These are phyloP conservation scores for Coemansia sp. DNA, from an alignment of 192 early-diverging fungal species.

Conservation along the genomic window DNA sequence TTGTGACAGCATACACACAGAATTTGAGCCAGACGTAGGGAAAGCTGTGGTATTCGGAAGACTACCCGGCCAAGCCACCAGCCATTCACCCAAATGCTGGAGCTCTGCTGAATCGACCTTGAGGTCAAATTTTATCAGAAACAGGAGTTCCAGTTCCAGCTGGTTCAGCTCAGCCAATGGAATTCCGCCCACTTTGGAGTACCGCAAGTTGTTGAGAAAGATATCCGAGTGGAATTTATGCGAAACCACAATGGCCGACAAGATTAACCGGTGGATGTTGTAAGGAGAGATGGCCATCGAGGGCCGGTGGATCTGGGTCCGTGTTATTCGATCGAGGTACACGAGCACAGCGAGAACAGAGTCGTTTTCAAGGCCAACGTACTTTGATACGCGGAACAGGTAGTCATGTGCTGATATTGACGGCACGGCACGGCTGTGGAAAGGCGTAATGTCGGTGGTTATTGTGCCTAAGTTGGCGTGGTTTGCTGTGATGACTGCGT, in stretches of 20 bases:
- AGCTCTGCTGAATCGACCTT: slow-evolving; percentile 63
- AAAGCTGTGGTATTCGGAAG: neutral
- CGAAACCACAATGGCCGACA: slow-evolving; percentile 70
- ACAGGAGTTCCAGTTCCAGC: slow-evolving; percentile 73
- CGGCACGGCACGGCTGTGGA: slow-evolving; percentile 70
- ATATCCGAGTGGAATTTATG: slow-evolving; percentile 76
- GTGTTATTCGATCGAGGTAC: slow-evolving; percentile 68
- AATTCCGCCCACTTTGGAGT: slow-evolving; percentile 74
- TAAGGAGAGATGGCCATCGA: slow-evolving; percentile 61
- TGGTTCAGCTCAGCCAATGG: slow-evolving; percentile 70
- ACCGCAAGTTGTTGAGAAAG: slow-evolving; percentile 71
- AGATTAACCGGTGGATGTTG: slow-evolving; percentile 70
- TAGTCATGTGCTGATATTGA: slow-evolving; percentile 67
- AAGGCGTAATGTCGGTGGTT: slow-evolving; percentile 56
- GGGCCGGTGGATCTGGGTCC: slow-evolving; percentile 48
- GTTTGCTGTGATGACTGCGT: slow-evolving; percentile 29
- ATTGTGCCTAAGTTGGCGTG: slow-evolving; percentile 19
- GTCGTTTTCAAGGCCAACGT: slow-evolving; percentile 68
- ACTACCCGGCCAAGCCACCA: slow-evolving; percentile 26
- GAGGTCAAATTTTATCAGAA: slow-evolving; percentile 69
- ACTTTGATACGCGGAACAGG: slow-evolving; percentile 65
- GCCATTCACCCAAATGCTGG: slow-evolving; percentile 62
- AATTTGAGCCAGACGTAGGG: neutral
- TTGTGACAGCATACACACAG: slow-evolving; percentile 10
- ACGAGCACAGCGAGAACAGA: slow-evolving; percentile 67